Evolutionary conservation across 352 stramenopile genomes (phyloP).

Genomic region (Globisporangium solare): DNA sequence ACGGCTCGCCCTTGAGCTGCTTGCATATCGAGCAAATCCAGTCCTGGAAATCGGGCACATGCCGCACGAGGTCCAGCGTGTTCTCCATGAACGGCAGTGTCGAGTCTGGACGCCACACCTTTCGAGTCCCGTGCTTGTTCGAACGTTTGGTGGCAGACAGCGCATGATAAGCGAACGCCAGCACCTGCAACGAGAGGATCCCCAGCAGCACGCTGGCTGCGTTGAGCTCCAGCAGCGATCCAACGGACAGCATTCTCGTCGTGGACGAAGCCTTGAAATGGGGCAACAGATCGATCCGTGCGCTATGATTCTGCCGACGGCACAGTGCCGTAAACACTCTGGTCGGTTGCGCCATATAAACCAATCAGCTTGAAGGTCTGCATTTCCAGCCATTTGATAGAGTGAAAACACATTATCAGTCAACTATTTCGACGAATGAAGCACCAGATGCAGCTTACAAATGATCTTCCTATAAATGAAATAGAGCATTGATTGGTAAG

Average conservation of each 20-base stretch:
- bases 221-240: not conserved
- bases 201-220: not conserved
- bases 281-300: too few relatives aligned
- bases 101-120: conserved; percentile 7
- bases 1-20: conserved; percentile 27
- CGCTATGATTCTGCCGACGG: too few relatives aligned
- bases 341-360: too few relatives aligned
- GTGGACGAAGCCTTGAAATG: too few relatives aligned
- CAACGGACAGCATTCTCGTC: not conserved
- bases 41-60: conserved; percentile 30
- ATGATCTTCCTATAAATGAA: too few relatives aligned
- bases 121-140: conserved; percentile 1
- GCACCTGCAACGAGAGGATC: not conserved
- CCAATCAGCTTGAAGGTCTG: too few relatives aligned
- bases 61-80: conserved; percentile 30
- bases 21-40: conserved; percentile 31
- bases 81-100: conserved; percentile 32
- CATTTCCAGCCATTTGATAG: too few relatives aligned
- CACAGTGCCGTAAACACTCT: too few relatives aligned
- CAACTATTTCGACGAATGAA: too few relatives aligned
- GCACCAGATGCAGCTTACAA: too few relatives aligned
- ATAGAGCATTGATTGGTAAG: too few relatives aligned
- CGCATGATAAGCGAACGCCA: not conserved
- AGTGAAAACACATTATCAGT: too few relatives aligned
- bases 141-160: not conserved